A percentile compares a stretch with the other conserved stretches of the same genome.
Evolutionary conservation across 2,329 filamentous ascomycete genomes (phyloP).

Genomic region (Aureobasidium leucospermi): DNA sequence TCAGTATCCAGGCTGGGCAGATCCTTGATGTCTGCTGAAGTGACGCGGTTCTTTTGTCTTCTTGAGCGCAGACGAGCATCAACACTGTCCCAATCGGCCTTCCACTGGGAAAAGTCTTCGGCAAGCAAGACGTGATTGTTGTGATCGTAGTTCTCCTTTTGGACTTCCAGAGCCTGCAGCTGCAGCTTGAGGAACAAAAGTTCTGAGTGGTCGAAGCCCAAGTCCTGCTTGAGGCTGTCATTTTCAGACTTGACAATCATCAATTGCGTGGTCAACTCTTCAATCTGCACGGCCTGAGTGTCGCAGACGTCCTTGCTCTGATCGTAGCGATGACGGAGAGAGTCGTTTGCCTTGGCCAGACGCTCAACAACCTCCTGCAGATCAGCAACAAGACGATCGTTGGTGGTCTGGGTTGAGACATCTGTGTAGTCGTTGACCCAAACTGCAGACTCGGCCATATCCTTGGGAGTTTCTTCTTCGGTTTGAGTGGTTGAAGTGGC

Average conservation of each 20-base stretch:
- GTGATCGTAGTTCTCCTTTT: slow-evolving; percentile 20
- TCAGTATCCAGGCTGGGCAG: not conserved
- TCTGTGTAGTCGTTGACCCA: slow-evolving; percentile 6
- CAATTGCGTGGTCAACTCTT: slow-evolving; percentile 25
- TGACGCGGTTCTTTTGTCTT: slow-evolving; percentile 24
- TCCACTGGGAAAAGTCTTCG: slow-evolving; percentile 29
- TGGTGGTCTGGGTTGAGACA: slow-evolving; percentile 6
- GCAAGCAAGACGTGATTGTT: slow-evolving; percentile 20
- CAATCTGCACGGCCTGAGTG: slow-evolving; percentile 22
- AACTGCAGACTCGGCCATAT: slow-evolving; percentile 3
- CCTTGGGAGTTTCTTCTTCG: not conserved
- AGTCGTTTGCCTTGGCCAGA: slow-evolving; percentile 24
- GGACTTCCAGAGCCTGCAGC: slow-evolving; percentile 30
- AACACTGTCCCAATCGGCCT: slow-evolving; percentile 29
- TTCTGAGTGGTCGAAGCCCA: slow-evolving; percentile 33
- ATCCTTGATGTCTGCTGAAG: slow-evolving; percentile 13
- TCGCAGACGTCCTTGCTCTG: slow-evolving; percentile 28
- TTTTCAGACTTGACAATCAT: slow-evolving; percentile 30
- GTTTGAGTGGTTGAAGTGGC: not conserved
- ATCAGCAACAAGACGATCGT: slow-evolving; percentile 23
- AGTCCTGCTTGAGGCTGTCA: slow-evolving; percentile 29
- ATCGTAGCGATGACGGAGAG: slow-evolving; percentile 26
- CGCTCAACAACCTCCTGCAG: slow-evolving; percentile 25
- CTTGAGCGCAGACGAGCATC: slow-evolving; percentile 25
- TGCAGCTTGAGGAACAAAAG: slow-evolving; percentile 34